Conservation (phyloP, 2,329 filamentous ascomycete species). For the Zymoseptoria ardabiliae region DNA sequence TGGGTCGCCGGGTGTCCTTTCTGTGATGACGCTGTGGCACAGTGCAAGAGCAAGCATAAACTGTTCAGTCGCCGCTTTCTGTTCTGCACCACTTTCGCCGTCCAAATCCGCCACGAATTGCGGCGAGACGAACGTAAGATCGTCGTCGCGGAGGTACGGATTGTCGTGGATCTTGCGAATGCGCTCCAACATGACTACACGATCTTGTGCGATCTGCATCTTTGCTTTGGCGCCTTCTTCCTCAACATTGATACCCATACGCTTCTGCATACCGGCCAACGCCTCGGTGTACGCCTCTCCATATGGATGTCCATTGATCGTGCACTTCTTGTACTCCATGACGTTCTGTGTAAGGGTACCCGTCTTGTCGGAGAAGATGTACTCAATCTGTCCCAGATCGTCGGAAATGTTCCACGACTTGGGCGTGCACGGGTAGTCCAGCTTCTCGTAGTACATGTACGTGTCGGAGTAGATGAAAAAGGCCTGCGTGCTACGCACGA, state of each 20-base stretch:
- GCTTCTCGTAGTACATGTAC: conserved; percentile 92
- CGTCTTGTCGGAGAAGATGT: conserved; percentile 96
- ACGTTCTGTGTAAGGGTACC: conserved; percentile 86
- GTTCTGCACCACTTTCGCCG: conserved; percentile 67
- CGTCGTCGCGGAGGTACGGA: conserved; percentile 81
- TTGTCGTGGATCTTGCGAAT: conserved; percentile 78
- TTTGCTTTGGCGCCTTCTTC: conserved; percentile 65
- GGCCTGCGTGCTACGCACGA: conserved; percentile 85
- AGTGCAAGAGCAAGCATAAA: conserved; percentile 94
- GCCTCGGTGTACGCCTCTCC: conserved; percentile 98
- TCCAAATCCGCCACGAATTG: conserved; percentile 78
- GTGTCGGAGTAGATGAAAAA: conserved; percentile 96
- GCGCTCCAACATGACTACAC: conserved; percentile 61
- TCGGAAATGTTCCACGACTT: conserved; percentile 99
- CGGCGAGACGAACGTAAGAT: conserved; percentile 85
- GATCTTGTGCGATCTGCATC: conserved; percentile 72
- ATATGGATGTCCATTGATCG: conserved; percentile 91
- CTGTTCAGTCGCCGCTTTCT: conserved; percentile 69
- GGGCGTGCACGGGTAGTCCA: conserved; percentile 91
- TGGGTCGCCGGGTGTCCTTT: conserved; percentile 79
- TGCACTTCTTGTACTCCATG: conserved; percentile 99
- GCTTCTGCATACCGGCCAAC: conserved; percentile 90
- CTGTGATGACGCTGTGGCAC: conserved; percentile 95
- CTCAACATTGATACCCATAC: conserved; percentile 79
- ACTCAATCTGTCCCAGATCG: conserved; percentile 95